Base-by-base conservation (phyloP, 768 basidiomycete species). In the Pleurotus pulmonarius region DNA sequence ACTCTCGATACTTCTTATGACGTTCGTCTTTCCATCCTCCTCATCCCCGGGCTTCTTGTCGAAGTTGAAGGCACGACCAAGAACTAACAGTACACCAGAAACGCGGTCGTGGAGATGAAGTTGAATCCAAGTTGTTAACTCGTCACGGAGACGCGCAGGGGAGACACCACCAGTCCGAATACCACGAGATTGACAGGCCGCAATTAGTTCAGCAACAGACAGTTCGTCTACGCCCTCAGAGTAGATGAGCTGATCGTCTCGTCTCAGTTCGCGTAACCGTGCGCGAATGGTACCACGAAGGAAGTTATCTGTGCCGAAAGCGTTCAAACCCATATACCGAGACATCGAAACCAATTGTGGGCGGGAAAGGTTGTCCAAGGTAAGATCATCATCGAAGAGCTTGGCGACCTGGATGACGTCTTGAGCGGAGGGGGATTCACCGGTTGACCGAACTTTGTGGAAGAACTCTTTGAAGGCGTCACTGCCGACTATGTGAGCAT, bases 391-490 rank as follows among this genome's bases (percentile, higher is more conserved):
- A 67, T 98, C 92, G 71, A 99, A 99, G 22, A 98, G 82, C 65
- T 94, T 93, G 55, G 97, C 95, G 25, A 98, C 97, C 65, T 86
- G 92, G 76, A 96, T 85, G 61, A 99, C 82, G 63, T 99, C 96
- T 60, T 83, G 72, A 1, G 87, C 80, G 0, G 94, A 94, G 12
- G 97, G 96, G 1, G 86, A 82, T 78, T 98, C 97, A 47, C 97
- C 97, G 0, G 96, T 98, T 3, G 92, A 91, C 51, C 97, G 90
- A 52, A 92, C 94, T 76, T 98, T 98, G 67, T 93, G 85, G 87
- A 99, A 99, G 76, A 99, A 99, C 71, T 96, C 94, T 69, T 98
- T 98, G 83, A 99, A 99, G 40, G 94, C 92, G 55, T 97, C 95
- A 41, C 83, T 89, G 60, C 93, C 90, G 57, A 98, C 85, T 57